Conservation (phyloP, 202 grass and related monocot genomes). For the Digitaria exilis region DNA sequence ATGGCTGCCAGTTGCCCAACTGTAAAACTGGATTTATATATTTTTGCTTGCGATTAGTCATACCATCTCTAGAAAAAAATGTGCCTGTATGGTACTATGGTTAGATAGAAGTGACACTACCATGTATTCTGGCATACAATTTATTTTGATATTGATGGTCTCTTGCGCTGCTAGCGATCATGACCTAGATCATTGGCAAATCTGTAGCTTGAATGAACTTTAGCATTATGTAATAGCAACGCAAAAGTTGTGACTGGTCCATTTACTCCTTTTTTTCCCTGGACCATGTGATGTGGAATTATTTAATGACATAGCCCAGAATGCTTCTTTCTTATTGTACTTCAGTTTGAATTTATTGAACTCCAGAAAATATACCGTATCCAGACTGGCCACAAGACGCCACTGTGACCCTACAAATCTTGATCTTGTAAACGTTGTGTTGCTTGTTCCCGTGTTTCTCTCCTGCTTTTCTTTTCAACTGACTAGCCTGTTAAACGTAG, state of each 20-base stretch:
- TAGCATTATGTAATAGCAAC: background rate
- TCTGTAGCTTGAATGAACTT: background rate
- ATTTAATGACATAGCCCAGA: background rate
- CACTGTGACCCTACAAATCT: background rate
- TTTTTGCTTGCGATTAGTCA: conserved; percentile 10
- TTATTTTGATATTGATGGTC: background rate
- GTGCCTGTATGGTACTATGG: background rate
- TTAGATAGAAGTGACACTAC: background rate
- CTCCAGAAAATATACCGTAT: background rate
- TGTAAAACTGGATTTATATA: conserved; percentile 6
- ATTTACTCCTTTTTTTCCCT: background rate
- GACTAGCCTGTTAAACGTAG: background rate
- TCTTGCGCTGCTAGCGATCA: background rate
- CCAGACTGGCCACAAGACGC: background rate
- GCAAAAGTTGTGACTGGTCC: background rate
- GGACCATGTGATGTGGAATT: background rate
- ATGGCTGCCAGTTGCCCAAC: background rate
- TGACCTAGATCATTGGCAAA: background rate
- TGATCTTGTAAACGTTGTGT: background rate
- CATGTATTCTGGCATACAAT: background rate
- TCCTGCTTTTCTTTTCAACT: background rate
- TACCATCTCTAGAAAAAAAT: background rate
- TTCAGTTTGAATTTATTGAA: background rate
- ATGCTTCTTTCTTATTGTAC: background rate
- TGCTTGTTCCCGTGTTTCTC: conserved; percentile 7